Conservation (phyloP, 1,284 basidiomycete species). For the Heterobasidion occidentale region DNA sequence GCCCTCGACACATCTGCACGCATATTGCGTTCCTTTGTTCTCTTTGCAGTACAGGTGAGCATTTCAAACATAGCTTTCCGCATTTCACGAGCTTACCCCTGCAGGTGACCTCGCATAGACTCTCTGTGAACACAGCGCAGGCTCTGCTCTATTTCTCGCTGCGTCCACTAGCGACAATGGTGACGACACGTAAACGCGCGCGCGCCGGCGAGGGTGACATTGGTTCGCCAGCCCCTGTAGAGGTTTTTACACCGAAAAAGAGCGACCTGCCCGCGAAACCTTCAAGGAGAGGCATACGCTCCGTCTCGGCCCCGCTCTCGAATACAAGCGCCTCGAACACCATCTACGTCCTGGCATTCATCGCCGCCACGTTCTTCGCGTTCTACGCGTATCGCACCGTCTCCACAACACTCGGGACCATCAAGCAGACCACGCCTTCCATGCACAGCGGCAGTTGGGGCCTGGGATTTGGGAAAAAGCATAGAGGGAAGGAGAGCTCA, state of each 20-base stretch:
- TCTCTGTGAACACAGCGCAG: too few relatives aligned
- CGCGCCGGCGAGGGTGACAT: neutral
- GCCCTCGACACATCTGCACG: too few relatives aligned
- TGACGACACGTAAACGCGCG: neutral
- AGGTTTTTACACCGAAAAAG: neutral
- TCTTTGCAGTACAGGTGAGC: too few relatives aligned
- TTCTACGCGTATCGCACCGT: constrained; percentile 32
- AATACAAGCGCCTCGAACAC: constrained; percentile 37
- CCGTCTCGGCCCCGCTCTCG: constrained; percentile 25
- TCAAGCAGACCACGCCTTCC: neutral
- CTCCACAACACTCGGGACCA: constrained; percentile 15
- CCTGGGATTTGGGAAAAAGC: constrained; percentile 2
- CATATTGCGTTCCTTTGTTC: too few relatives aligned
- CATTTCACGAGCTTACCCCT: too few relatives aligned
- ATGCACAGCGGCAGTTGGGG: neutral
- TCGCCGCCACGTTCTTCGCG: constrained; percentile 41
- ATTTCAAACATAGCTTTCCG: too few relatives aligned
- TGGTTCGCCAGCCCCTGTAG: neutral
- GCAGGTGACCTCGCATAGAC: too few relatives aligned
- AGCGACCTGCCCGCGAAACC: constrained; percentile 4
- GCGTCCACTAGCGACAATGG: neutral
- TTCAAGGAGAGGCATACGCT: constrained; percentile 13
- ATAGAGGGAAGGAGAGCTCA: neutral
- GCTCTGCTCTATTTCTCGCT: too few relatives aligned
- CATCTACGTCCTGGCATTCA: constrained; percentile 32